Conservation (phyloP, 78 protist genomes). For the Bodo saltans region DNA sequence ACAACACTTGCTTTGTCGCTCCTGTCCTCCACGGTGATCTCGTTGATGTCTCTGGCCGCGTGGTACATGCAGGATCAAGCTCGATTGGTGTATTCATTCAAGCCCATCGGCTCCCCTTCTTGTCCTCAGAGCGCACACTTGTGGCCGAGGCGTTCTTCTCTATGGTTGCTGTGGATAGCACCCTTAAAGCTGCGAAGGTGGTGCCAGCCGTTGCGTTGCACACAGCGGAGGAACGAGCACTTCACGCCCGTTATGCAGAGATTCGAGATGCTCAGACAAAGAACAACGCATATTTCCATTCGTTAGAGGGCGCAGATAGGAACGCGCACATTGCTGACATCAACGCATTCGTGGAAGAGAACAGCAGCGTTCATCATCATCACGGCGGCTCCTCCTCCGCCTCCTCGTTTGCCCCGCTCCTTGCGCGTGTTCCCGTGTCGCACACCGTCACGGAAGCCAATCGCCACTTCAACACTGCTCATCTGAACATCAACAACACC, state of each 20-base stretch:
- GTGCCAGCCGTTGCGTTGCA: background rate
- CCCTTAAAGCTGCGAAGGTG: background rate
- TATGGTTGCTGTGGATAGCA: background rate
- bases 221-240: background rate
- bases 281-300: no score
- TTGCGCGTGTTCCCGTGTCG: background rate
- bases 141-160: background rate
- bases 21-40: conserved; percentile 24
- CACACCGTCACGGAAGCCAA: background rate
- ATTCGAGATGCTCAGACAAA: no score
- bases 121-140: no score
- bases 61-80: background rate
- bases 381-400: no score
- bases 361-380: background rate
- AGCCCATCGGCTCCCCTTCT: no score
- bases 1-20: background rate
- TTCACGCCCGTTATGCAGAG: no score
- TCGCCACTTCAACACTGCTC: background rate
- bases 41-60: background rate
- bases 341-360: background rate
- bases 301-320: no score
- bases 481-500: conserved; percentile 27
- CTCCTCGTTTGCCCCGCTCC: no score
- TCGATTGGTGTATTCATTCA: background rate
- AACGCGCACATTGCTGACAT: no score